Base-by-base conservation (phyloP, 768 basidiomycete genomes). In the Macrocybe gigantea region DNA sequence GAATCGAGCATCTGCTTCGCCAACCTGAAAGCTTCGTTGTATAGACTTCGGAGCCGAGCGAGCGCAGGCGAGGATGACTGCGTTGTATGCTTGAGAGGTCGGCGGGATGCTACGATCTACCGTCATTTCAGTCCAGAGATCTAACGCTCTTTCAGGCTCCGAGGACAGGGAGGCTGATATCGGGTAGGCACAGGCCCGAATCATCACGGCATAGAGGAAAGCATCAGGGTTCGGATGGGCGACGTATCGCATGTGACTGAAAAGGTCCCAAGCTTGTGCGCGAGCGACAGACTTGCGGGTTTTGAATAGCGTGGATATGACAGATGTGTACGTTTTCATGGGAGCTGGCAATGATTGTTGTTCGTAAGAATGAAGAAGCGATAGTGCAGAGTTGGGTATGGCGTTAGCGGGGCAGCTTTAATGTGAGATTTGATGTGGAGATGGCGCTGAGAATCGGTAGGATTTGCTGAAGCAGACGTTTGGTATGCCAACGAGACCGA, bases 61-160 rank as follows among this genome's bases (percentile, higher is more conserved):
- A 8, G 88, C 87, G 59, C 91, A 89, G 0, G 89, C 87, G 7
- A 82, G 73, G 57, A 97, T 93, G 48, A 88, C 66, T 0, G 92
- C 92, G 51, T 83, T 84, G 60, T 91, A 99, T 3, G 90, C 74
- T 4, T 71, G 78, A 1, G 71, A 70, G 0, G 81, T 82, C 0
- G 94, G 92, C 8, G 65, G 51, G 10, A 93, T 64, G 2, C 70
- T 54, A 31, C 77, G 75, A 57, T 92, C 88, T 1, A 78, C 64
- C 2, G 86, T 88, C 92, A 98, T 93, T 63, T 98, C 95, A 22
- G 78, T 82, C 80, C 88, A 96, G 0, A 98, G 72, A 60, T 99
- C 96, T 49, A 95, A 71, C 0, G 95, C 96, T 38, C 89, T 83
- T 60, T 96, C 92, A 0, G 93, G 90, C 54, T 94, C 86, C 1